Base-by-base conservation (phyloP, 352 stramenopile species). In the Blastocystis sp. region DNA sequence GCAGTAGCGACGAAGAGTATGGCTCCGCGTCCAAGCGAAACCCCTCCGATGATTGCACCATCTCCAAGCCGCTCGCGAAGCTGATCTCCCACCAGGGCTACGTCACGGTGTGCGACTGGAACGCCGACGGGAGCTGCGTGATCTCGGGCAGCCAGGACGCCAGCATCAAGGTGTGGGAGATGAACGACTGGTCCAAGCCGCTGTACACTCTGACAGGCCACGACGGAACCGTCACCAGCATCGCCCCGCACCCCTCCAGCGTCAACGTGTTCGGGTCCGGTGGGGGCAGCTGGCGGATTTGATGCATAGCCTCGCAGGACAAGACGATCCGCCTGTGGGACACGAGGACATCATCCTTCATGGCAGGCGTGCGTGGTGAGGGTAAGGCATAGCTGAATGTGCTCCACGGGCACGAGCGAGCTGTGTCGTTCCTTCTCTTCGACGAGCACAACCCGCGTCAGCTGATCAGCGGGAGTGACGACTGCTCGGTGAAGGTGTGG, bases 291-390 rank as follows among this genome's bases (percentile, higher is more conserved):
- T 65, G 1, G 14, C 3, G 19, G 21, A 3, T 34, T 1, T 88
- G 38, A 65, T 9, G 17, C 10, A 3, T 78, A 88, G 78, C 78
- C 24, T 88, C 78, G 40, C 64, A 88, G 40, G 78, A 88, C n/a
- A 60, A 79, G 21, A 88, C 78, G 24, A 88, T 88, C 14, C 78
- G 78, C n/a, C 38, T 88, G 40, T 88, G 78, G 78, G 78, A 88
- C 43, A 88, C 68, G 52, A 43, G 78, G 0, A 66, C 78, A 11
- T 76, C 78, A 1, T 79, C 78, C 10, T 88, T 78, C 48, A 88
- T 88, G 64, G 78, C 76, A 62, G 7, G 38, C 17, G 19, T 34
- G 21, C 10, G 66, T 24, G 21, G 57, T 4, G 42, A 17, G 43
- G 34, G 28, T 57, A 17, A 76, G 11, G 21, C 6, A 2, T 78